Evolutionary conservation across 2,329 filamentous ascomycete species (phyloP).

Genomic region (Fusarium xyrophilum): DNA sequence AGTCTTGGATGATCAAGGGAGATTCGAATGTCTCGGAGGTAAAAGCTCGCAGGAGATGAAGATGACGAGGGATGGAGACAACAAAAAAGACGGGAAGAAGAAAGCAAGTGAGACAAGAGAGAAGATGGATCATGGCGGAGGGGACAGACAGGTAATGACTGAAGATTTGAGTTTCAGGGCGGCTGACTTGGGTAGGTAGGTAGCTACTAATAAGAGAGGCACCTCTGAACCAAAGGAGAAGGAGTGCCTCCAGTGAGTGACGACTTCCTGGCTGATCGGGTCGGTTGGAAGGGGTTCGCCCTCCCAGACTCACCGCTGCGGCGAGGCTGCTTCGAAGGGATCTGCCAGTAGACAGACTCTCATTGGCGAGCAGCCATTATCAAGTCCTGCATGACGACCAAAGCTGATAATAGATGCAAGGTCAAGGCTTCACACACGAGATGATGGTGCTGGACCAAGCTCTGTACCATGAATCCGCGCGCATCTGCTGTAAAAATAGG

Average conservation of each 20-base stretch:
- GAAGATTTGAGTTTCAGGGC: not conserved
- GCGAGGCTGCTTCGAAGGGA: not conserved
- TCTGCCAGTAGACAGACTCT: not conserved
- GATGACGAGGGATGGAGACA: not conserved
- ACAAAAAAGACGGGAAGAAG: not conserved
- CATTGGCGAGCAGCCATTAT: not conserved
- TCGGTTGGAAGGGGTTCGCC: not conserved
- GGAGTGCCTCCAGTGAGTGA: not conserved
- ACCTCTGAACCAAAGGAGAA: not conserved
- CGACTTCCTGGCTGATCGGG: not conserved
- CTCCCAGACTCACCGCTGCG: conserved; percentile 6
- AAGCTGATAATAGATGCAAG: not conserved
- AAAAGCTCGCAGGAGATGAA: not conserved
- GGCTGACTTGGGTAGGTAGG: too few relatives aligned
- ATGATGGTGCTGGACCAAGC: not conserved
- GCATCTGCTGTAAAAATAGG: conserved; percentile 11
- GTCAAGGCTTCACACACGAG: not conserved
- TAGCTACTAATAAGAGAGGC: not conserved
- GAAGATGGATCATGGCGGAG: not conserved
- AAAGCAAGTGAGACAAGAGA: conserved; percentile 6
- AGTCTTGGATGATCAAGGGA: not conserved
- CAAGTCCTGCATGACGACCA: not conserved
- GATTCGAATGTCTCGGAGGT: not conserved
- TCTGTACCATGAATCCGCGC: not conserved
- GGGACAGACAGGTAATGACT: not conserved